These are phyloP conservation scores for Jatropha multifida DNA, from an alignment of 441 rosid species.

Conservation along the genomic window DNA sequence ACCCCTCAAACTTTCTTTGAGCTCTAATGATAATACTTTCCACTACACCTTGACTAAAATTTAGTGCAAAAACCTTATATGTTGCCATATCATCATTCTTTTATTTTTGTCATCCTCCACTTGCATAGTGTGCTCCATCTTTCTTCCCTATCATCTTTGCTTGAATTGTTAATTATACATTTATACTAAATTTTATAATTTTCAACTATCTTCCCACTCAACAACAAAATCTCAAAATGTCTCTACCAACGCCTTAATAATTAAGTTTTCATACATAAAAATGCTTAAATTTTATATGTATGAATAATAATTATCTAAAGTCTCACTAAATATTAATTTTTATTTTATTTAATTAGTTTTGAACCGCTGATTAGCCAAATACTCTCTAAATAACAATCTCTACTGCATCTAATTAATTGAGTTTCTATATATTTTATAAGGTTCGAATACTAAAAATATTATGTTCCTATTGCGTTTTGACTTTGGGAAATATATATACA, in stretches of 20 bases:
- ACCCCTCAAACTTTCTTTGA: neutral
- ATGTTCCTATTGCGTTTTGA: conserved; percentile 29
- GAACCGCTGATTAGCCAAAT: too few species aligned
- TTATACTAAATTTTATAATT: neutral
- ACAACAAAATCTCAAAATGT: neutral
- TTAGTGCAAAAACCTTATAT: conserved; percentile 18
- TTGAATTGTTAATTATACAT: neutral
- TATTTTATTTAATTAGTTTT: too few species aligned
- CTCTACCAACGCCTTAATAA: neutral
- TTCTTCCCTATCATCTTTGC: neutral
- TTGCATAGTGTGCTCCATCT: conserved; percentile 33
- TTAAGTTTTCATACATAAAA: too few species aligned
- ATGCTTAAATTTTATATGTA: too few species aligned
- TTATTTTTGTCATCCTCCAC: conserved; percentile 37
- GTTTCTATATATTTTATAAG: neutral
- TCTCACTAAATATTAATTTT: too few species aligned
- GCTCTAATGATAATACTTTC: conserved; percentile 17
- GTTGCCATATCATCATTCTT: conserved; percentile 18
- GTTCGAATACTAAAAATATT: conserved; percentile 11
- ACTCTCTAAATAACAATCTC: too few species aligned
- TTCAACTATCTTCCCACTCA: neutral
- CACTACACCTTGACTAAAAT: conserved; percentile 17
- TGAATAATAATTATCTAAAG: too few species aligned
- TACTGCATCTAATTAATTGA: neutral
- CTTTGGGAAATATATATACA: conserved; percentile 8